These are phyloP conservation scores for Lactuca saligna DNA, from an alignment of 129 eudicot species.

Conservation along the genomic window DNA sequence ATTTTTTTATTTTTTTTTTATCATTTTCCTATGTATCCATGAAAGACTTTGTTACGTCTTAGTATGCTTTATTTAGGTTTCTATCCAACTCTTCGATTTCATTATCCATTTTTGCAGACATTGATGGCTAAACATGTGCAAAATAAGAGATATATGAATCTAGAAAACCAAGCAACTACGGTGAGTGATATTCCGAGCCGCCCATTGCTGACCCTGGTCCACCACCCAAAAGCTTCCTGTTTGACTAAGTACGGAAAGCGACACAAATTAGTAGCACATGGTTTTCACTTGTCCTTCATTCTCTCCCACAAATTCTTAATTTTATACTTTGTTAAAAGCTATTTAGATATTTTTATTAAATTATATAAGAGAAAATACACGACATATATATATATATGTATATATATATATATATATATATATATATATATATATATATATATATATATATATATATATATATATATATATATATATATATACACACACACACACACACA, in stretches of 20 bases:
- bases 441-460: too few species aligned
- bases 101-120: not conserved
- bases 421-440: too few species aligned
- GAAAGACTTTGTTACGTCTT: too few species aligned
- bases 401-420: too few species aligned
- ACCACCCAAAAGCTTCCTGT: constrained; percentile 15
- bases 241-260: constrained; percentile 16
- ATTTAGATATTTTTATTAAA: not conserved
- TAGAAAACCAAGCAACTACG: constrained; percentile 15
- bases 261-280: constrained; percentile 8
- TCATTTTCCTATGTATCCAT: too few species aligned
- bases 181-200: constrained; percentile 17
- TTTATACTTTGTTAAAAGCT: not conserved
- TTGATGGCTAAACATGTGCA: not conserved
- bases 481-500: too few species aligned
- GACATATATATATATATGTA: too few species aligned
- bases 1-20: too few species aligned
- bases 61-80: too few species aligned
- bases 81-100: not conserved
- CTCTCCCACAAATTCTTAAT: not conserved
- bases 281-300: constrained; percentile 2
- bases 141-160: not conserved
- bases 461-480: too few species aligned
- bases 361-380: too few species aligned
- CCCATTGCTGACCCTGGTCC: constrained; percentile 20